These are phyloP conservation scores for Isabelozyma pseudorhagii DNA, from an alignment of 805 yeast genomes.

Conservation along the genomic window DNA sequence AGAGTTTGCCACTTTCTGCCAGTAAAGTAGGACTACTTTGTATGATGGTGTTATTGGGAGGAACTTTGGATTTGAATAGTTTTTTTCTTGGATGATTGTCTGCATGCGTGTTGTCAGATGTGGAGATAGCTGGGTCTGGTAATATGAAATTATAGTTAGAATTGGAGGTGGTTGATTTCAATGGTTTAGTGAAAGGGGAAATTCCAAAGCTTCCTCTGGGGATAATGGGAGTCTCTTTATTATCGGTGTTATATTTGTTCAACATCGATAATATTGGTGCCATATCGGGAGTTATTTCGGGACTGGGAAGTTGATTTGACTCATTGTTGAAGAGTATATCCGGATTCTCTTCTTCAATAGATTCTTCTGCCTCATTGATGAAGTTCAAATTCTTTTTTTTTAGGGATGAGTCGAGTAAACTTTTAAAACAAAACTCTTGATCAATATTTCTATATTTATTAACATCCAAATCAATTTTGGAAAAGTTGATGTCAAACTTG, in stretches of 20 bases:
- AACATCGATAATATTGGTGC: constrained; percentile 30
- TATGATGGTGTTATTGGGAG: constrained; percentile 20
- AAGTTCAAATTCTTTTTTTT: background rate
- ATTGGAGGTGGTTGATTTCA: constrained; percentile 12
- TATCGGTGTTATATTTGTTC: constrained; percentile 14
- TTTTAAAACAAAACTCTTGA: constrained; percentile 50
- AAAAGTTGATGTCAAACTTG: constrained; percentile 45
- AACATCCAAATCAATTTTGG: constrained; percentile 54
- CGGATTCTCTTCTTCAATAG: constrained; percentile 1
- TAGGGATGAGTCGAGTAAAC: constrained; percentile 7
- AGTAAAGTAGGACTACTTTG: background rate
- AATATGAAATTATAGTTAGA: constrained; percentile 21
- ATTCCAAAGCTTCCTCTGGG: background rate
- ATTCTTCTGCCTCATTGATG: background rate
- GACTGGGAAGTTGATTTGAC: constrained; percentile 21
- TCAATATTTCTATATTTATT: constrained; percentile 60
- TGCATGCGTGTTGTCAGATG: constrained; percentile 1
- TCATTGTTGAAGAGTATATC: constrained; percentile 1
- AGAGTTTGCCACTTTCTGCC: constrained; percentile 9
- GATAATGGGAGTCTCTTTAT: background rate
- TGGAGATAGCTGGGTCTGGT: constrained; percentile 39
- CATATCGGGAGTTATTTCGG: constrained; percentile 37
- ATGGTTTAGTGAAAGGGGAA: constrained; percentile 26
- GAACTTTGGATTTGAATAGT: constrained; percentile 26
- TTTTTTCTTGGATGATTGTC: constrained; percentile 21